Base-by-base conservation (phyloP, 2,329 filamentous ascomycete genomes). In the Fonsecaea multimorphosa region DNA sequence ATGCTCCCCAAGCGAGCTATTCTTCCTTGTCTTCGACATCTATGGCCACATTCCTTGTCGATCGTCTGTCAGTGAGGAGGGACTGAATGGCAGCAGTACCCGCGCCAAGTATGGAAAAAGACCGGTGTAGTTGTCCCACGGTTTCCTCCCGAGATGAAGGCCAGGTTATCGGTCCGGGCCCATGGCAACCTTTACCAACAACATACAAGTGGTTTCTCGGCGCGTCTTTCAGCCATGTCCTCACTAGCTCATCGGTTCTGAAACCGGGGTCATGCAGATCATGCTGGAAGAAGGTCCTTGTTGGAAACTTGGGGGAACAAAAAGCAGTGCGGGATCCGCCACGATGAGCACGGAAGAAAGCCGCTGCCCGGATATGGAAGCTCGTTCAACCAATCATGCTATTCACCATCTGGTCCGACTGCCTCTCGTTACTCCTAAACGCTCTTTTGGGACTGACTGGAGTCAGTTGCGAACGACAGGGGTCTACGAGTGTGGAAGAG, bases 91-190 rank as follows among this genome's bases (percentile, higher is more conserved):
- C 19, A 49, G 11, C 9, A 24, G 44, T 27, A 24, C 44, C 44
- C 19, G 19, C 11, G 19, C 22, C 8, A 24, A 22, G 29, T 31
- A 12, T 12, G 11, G 44, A 5, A 49, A n/a, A 49, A 49, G 44
- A 49, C 44, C 27, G 44, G 44, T 19, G 44, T 49, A 31, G 29
- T 34, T 27, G 19, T 49, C 19, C 19, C 11, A 19, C 44, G 9
- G 7, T 49, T 1, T 44, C 6, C 38, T 44, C 22, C 5, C 38
- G 6, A 44, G 7, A 19, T 44, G 16, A n/a, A 19, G 9, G 8
- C 44, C 44, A 49, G 44, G 44, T 49, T 24, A 27, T 49, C 44
- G 44, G 44, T 27, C 44, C 44, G 44, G 44, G 44, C 3, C 44
- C 44, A 24, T 24, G 2, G 19, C 22, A 24, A 12, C 8, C 44